A percentile compares a stretch with the other conserved stretches of the same genome.
These are phyloP conservation scores for Lodderomyces oxycetoniae DNA, from an alignment of 1,139 yeast genomes.

Conservation along the genomic window DNA sequence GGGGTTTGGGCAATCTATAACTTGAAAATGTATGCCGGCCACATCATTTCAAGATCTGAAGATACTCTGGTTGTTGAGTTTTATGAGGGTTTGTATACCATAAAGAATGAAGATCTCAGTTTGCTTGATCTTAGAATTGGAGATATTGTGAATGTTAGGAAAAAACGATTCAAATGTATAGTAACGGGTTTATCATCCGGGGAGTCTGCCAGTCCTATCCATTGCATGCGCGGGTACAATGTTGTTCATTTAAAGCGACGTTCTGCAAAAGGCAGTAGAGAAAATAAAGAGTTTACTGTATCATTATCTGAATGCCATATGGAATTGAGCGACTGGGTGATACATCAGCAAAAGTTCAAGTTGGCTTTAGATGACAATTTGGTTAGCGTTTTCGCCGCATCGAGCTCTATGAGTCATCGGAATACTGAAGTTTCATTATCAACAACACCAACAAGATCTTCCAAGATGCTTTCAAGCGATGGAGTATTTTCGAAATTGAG, in stretches of 20 bases:
- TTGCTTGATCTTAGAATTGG: conserved; percentile 37
- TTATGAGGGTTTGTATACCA: conserved; percentile 19
- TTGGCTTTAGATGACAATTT: conserved; percentile 8
- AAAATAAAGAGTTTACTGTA: conserved; percentile 10
- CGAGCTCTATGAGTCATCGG: neutral
- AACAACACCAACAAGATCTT: neutral
- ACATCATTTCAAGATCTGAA: conserved; percentile 18
- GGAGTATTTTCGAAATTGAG: neutral
- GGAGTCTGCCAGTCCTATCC: conserved; percentile 20
- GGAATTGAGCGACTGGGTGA: conserved; percentile 40
- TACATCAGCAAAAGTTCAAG: conserved; percentile 32
- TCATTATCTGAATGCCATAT: conserved; percentile 22
- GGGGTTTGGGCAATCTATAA: conserved; percentile 39
- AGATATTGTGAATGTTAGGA: conserved; percentile 23
- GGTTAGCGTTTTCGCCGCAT: neutral
- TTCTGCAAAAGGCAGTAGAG: conserved; percentile 6
- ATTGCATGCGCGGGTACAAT: conserved; percentile 60
- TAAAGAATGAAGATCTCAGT: conserved; percentile 28
- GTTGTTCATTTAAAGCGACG: conserved; percentile 26
- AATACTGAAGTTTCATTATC: neutral
- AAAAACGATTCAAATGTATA: conserved; percentile 19
- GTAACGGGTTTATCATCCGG: conserved; percentile 42
- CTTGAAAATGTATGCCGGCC: conserved; percentile 35
- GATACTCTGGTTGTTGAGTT: conserved; percentile 28
- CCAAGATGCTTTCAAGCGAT: neutral